phyloP scores from a whole-genome alignment of 2,329 filamentous ascomycete genomes.

The Paraconiothyrium brasiliense region DNA sequence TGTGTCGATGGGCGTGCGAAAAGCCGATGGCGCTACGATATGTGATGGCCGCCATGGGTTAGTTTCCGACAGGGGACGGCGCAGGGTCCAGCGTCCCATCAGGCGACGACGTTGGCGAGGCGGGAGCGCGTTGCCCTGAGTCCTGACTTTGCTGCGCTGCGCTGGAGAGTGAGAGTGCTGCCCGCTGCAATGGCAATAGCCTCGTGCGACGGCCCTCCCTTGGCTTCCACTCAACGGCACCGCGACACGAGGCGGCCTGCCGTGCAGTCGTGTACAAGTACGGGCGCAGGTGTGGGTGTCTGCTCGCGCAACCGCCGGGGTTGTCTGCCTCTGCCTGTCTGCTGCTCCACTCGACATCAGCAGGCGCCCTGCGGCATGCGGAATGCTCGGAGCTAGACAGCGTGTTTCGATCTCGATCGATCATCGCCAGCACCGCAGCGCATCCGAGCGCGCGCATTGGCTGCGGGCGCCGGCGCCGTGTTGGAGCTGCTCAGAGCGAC shows the following conservation, averaged over 20 bases:
- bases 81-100: constrained; percentile 1
- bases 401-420: constrained; percentile 8
- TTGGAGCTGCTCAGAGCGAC: neutral
- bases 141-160: neutral
- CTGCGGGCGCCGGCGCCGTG: neutral
- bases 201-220: too few relatives aligned
- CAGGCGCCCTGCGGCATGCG: neutral
- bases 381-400: constrained; percentile 11
- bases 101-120: neutral
- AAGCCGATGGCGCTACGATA: constrained; percentile 9
- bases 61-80: constrained; percentile 3
- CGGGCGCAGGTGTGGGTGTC: too few relatives aligned
- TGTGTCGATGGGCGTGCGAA: constrained; percentile 4
- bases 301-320: neutral
- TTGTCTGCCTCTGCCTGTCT: too few relatives aligned
- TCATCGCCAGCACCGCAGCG: constrained; percentile 1
- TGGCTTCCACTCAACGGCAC: too few relatives aligned
- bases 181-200: too few relatives aligned
- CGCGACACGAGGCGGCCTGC: too few relatives aligned
- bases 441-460: constrained; percentile 5
- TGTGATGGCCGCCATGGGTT: neutral
- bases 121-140: neutral
- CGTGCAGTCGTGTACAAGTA: too few relatives aligned
- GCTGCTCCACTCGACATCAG: neutral
- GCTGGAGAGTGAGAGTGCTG: too few relatives aligned